Conservation (phyloP, 495 filamentous ascomycete genomes). For the Xylaria cubensis region DNA sequence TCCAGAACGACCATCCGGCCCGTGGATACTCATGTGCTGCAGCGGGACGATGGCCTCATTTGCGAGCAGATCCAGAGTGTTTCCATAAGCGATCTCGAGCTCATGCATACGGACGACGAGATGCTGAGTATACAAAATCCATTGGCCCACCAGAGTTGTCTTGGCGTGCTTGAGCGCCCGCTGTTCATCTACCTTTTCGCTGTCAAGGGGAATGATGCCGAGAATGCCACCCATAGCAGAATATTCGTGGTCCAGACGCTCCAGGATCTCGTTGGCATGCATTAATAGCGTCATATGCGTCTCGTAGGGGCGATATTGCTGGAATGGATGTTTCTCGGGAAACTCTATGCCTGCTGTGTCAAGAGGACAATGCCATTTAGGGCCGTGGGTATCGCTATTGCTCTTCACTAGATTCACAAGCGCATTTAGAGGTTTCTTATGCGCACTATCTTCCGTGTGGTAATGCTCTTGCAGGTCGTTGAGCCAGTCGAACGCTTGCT, state of each 20-base stretch:
- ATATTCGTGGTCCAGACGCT: slow-evolving; percentile 62
- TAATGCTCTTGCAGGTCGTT: slow-evolving; percentile 52
- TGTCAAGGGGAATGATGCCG: slow-evolving; percentile 50
- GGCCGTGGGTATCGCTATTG: slow-evolving; percentile 47
- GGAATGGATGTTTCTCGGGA: slow-evolving; percentile 30
- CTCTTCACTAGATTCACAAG: slow-evolving; percentile 52
- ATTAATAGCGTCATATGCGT: slow-evolving; percentile 55
- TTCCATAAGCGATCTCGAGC: slow-evolving; percentile 56
- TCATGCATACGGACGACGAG: slow-evolving; percentile 57
- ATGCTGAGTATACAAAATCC: slow-evolving; percentile 54
- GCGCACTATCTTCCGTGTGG: slow-evolving; percentile 50
- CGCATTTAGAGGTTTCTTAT: slow-evolving; percentile 52
- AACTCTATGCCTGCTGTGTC: slow-evolving; percentile 22
- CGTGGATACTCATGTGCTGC: slow-evolving; percentile 43
- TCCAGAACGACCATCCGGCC: slow-evolving; percentile 47
- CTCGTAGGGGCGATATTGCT: slow-evolving; percentile 45
- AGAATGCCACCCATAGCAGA: slow-evolving; percentile 57
- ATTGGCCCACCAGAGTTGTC: slow-evolving; percentile 56
- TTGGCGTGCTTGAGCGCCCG: slow-evolving; percentile 43
- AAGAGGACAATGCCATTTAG: slow-evolving; percentile 52
- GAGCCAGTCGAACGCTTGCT: slow-evolving; percentile 59
- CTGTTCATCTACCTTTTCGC: slow-evolving; percentile 37
- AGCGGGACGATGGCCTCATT: slow-evolving; percentile 55
- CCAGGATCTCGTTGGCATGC: slow-evolving; percentile 61
- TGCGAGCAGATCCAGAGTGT: slow-evolving; percentile 53